These are phyloP conservation scores for Pyracantha coccinea DNA, from an alignment of 331 rosid species.

Conservation along the genomic window DNA sequence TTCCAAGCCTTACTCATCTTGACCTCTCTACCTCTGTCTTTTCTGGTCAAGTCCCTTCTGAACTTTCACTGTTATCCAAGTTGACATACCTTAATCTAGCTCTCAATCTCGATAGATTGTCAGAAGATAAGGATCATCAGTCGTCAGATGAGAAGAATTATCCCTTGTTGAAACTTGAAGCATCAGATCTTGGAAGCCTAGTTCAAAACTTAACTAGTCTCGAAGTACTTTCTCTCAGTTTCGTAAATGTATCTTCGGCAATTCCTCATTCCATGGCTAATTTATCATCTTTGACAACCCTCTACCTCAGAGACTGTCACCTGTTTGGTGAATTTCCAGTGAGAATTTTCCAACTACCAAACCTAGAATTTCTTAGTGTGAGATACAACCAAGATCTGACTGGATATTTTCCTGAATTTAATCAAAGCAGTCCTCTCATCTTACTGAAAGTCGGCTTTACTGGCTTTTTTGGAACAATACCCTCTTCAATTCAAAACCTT, in stretches of 20 bases:
- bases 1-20: not conserved
- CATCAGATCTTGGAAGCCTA: not conserved
- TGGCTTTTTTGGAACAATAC: not conserved
- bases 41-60: constrained; percentile 2
- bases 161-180: not conserved
- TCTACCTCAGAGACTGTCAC: not conserved
- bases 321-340: not conserved
- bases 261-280: not conserved
- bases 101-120: not conserved
- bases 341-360: not conserved
- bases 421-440: not conserved
- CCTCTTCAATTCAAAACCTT: not conserved
- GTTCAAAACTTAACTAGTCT: not conserved
- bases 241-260: not conserved
- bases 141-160: no score
- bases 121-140: rapidly evolving
- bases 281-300: not conserved
- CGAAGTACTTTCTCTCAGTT: not conserved
- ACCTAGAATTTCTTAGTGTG: not conserved
- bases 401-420: constrained; percentile 1
- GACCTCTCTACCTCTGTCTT: not conserved
- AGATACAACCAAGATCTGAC: not conserved
- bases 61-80: not conserved
- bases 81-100: not conserved
- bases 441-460: not conserved